A percentile compares a stretch with the other conserved stretches of the same genome.
Conservation (phyloP, 2,329 filamentous ascomycete species). For the Elsinoe fawcettii region DNA sequence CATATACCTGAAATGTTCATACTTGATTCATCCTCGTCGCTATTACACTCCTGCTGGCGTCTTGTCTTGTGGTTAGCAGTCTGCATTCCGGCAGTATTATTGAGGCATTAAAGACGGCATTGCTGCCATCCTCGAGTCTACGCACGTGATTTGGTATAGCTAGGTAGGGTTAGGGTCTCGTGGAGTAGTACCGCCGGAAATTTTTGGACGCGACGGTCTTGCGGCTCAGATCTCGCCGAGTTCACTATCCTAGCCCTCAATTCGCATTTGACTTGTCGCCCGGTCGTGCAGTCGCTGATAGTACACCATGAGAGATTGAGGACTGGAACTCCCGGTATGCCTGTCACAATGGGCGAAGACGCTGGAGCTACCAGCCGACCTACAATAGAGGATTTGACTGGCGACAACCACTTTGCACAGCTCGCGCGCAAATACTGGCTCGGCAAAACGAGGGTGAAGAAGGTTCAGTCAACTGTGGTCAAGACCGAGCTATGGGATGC, state of each 20-base stretch:
- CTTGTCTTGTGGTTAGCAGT: too few relatives aligned
- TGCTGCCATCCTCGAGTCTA: background rate
- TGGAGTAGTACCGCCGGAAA: background rate
- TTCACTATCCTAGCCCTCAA: background rate
- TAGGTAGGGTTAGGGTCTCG: background rate
- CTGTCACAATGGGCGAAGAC: conserved; percentile 8
- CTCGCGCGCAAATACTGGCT: conserved; percentile 84
- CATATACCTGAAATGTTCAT: background rate
- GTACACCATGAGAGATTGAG: background rate
- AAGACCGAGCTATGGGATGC: conserved; percentile 85
- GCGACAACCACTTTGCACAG: conserved; percentile 57
- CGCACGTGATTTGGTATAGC: background rate
- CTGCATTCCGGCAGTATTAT: too few relatives aligned
- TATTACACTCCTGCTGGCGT: background rate
- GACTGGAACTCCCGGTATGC: background rate
- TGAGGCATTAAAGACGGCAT: too few relatives aligned
- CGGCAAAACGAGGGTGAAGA: conserved; percentile 53
- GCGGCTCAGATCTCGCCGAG: background rate
- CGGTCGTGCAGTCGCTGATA: too few relatives aligned
- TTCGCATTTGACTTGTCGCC: background rate
- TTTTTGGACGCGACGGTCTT: conserved; percentile 7
- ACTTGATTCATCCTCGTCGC: background rate
- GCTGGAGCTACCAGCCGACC: conserved; percentile 42
- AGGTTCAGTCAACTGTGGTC: conserved; percentile 71
- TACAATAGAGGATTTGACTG: conserved; percentile 60